phyloP scores from a whole-genome alignment of 495 filamentous ascomycete genomes.

The Penicillium longicatenatum region DNA sequence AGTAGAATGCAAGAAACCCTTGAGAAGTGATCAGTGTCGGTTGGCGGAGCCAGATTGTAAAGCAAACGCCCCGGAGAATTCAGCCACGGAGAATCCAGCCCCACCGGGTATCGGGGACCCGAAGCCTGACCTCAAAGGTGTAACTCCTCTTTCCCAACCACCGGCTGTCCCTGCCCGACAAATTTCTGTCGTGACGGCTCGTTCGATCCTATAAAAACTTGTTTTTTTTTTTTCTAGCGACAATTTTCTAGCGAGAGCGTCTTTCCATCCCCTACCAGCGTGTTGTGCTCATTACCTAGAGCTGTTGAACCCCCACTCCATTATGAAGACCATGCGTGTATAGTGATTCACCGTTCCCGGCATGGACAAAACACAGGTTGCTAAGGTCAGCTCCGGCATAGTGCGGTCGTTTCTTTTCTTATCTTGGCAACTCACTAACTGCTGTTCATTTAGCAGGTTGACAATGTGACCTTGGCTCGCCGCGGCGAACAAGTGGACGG shows the following conservation, averaged over 20 bases:
- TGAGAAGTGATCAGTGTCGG: not conserved
- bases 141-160: conserved; percentile 15
- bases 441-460: conserved; percentile 42
- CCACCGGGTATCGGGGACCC: conserved; percentile 15
- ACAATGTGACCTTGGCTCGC: conserved; percentile 64
- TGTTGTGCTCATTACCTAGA: not conserved
- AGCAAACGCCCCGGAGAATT: conserved; percentile 7
- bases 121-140: conserved; percentile 18
- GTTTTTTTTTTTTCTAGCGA: not conserved
- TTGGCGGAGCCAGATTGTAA: not conserved
- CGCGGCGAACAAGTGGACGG: conserved; percentile 61
- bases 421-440: conserved; percentile 22
- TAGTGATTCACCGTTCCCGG: conserved; percentile 38
- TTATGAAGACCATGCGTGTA: conserved; percentile 41
- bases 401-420: conserved; percentile 3
- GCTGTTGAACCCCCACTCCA: conserved; percentile 22
- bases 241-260: no score
- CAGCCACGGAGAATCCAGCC: conserved; percentile 13
- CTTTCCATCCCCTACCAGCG: not conserved
- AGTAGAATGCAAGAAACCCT: no score
- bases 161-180: conserved; percentile 7
- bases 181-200: not conserved
- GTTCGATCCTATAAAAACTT: conserved; percentile 1
- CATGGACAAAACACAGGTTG: conserved; percentile 61
- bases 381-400: conserved; percentile 41